Conservation (phyloP, 495 filamentous ascomycete genomes). For the Acidiella bohemica region DNA sequence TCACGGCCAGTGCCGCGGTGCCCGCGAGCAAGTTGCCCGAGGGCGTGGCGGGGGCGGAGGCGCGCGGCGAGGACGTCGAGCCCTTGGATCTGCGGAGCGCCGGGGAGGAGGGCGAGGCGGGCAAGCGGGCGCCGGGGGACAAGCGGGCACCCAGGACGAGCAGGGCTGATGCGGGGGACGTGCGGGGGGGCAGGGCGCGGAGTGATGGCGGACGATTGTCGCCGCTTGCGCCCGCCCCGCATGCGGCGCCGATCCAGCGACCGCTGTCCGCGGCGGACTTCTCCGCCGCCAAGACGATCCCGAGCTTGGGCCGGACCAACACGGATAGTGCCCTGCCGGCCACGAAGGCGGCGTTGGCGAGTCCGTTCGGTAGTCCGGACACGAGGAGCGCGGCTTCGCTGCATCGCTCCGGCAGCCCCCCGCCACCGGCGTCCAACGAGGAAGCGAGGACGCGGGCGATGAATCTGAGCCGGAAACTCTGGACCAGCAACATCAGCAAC, state of each 20-base stretch:
- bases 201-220: slow-evolving; percentile 8
- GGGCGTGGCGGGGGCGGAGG: slow-evolving; percentile 43
- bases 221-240: not conserved
- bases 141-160: slow-evolving; percentile 7
- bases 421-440: slow-evolving; percentile 47
- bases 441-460: slow-evolving; percentile 76
- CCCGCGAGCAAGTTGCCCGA: not conserved
- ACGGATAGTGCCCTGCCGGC: slow-evolving; percentile 22
- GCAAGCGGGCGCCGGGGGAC: not conserved
- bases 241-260: not conserved
- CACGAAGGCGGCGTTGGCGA: slow-evolving; percentile 25
- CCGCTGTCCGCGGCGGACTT: slow-evolving; percentile 2
- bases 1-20: slow-evolving; percentile 37
- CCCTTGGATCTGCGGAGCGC: slow-evolving; percentile 60
- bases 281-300: slow-evolving; percentile 3
- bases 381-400: slow-evolving; percentile 1
- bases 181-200: slow-evolving; percentile 3
- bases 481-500: slow-evolving; percentile 78
- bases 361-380: slow-evolving; percentile 5
- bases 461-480: slow-evolving; percentile 74
- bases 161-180: slow-evolving; percentile 5
- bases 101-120: not conserved
- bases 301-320: slow-evolving; percentile 8
- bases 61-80: too few species aligned
- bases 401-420: slow-evolving; percentile 52